A percentile compares a stretch with the other conserved stretches of the same genome.
phyloP scores from a whole-genome alignment of 225 moss, liverwort and hornwort species.

The Straminergon stramineum region DNA sequence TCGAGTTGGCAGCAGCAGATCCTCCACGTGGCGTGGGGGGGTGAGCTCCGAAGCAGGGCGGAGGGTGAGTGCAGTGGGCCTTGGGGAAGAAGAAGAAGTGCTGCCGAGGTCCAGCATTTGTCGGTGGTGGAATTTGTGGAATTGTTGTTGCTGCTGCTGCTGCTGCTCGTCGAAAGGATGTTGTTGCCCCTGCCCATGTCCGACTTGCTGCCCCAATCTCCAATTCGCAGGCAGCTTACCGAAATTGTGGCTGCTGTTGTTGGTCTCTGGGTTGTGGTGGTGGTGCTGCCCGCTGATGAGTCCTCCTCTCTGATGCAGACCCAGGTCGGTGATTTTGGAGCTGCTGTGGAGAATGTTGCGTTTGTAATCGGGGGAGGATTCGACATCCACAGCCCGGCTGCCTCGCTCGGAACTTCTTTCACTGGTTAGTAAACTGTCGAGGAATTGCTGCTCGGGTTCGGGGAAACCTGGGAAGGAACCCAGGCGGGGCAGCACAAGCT shows the following conservation, averaged over 20 bases:
- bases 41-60: constrained; percentile 2
- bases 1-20: neutral
- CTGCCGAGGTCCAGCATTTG: constrained; percentile 3
- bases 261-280: neutral
- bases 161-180: neutral
- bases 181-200: neutral
- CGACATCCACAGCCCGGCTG: constrained; percentile 19
- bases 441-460: constrained; percentile 57
- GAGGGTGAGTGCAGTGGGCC: neutral
- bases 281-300: neutral
- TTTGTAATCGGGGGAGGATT: constrained; percentile 21
- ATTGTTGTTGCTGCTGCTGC: neutral
- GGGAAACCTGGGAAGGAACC: constrained; percentile 55
- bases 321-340: neutral
- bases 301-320: neutral
- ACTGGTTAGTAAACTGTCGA: constrained; percentile 56
- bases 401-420: constrained; percentile 34
- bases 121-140: neutral
- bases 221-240: neutral
- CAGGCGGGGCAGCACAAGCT: constrained; percentile 50
- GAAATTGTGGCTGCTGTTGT: neutral
- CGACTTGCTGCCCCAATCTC: neutral
- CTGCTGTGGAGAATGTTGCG: neutral
- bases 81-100: neutral
- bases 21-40: constrained; percentile 2